Evolutionary conservation across 352 stramenopile genomes (phyloP).

Genomic region (Phytophthora sp.): DNA sequence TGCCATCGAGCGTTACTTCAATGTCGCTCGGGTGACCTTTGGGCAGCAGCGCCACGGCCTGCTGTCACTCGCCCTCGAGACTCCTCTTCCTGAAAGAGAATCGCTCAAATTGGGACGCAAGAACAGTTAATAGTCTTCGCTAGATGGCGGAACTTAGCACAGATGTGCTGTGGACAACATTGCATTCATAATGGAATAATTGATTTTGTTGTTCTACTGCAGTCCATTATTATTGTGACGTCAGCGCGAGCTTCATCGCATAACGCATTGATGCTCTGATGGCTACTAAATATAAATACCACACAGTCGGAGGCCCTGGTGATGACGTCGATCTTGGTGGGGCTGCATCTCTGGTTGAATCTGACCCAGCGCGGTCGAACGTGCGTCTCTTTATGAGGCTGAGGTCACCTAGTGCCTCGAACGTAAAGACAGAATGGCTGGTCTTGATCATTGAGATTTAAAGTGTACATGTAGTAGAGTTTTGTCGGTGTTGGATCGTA

Average conservation of each 20-base stretch:
- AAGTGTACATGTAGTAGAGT: background rate
- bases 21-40: background rate
- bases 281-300: too few relatives aligned
- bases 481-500: constrained; percentile 2
- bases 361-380: constrained; percentile 6
- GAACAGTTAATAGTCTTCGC: too few relatives aligned
- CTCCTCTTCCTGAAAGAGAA: background rate
- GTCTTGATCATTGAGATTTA: constrained; percentile 3
- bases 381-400: constrained; percentile 14
- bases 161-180: too few relatives aligned
- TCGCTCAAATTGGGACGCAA: too few relatives aligned
- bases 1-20: background rate
- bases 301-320: too few relatives aligned
- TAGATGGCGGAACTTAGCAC: too few relatives aligned
- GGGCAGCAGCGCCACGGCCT: too few relatives aligned
- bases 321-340: constrained; percentile 1
- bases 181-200: too few relatives aligned
- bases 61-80: background rate
- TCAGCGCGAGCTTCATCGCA: too few relatives aligned
- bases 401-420: background rate
- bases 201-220: too few relatives aligned
- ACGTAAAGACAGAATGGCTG: constrained; percentile 3
- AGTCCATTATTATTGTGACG: too few relatives aligned
- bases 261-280: too few relatives aligned
- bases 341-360: constrained; percentile 16